phyloP scores from a whole-genome alignment of 2,329 filamentous ascomycete species.

The Alternaria alternata region DNA sequence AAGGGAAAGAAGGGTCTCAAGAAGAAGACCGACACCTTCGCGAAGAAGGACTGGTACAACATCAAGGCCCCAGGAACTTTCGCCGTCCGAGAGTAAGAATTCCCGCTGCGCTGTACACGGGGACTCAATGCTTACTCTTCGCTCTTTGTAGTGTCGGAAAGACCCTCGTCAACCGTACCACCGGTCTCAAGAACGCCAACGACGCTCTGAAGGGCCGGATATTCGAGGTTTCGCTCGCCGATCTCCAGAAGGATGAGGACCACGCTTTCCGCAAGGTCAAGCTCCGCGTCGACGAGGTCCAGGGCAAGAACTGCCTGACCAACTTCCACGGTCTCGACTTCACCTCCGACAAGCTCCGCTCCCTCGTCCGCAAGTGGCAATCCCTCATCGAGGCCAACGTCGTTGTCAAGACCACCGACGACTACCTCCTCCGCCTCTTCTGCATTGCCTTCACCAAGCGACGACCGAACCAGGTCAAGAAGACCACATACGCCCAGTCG shows the following conservation, averaged over 20 bases:
- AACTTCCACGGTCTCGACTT: slow-evolving; percentile 99
- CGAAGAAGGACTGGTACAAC: slow-evolving; percentile 98
- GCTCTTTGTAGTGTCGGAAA: slow-evolving; percentile 84
- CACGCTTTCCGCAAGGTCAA: slow-evolving; percentile 99
- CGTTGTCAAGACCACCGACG: slow-evolving; percentile 99
- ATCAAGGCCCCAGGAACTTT: slow-evolving; percentile 98
- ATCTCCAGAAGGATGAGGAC: slow-evolving; percentile 99
- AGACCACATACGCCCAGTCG: slow-evolving; percentile 97
- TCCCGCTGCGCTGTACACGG: slow-evolving; percentile 30
- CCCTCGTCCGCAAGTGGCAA: slow-evolving; percentile 99
- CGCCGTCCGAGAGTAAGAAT: slow-evolving; percentile 90
- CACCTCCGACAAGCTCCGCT: slow-evolving; percentile 99
- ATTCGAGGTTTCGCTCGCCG: slow-evolving; percentile 97
- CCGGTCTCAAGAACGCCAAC: slow-evolving; percentile 99
- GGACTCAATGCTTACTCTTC: slow-evolving; percentile 39
- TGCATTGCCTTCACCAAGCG: slow-evolving; percentile 99
- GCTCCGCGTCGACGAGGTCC: slow-evolving; percentile 97
- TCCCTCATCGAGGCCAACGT: slow-evolving; percentile 99
- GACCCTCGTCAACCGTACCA: slow-evolving; percentile 99
- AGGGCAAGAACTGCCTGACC: slow-evolving; percentile 99
- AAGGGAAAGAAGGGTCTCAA: slow-evolving; percentile 99
- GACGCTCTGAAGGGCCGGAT: slow-evolving; percentile 98
- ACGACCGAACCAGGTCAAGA: slow-evolving; percentile 99
- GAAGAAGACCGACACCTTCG: slow-evolving; percentile 99
- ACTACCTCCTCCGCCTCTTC: slow-evolving; percentile 99